These are phyloP conservation scores for Rhizoclosmatium sp. DNA, from an alignment of 192 early-diverging fungal genomes.

Conservation along the genomic window DNA sequence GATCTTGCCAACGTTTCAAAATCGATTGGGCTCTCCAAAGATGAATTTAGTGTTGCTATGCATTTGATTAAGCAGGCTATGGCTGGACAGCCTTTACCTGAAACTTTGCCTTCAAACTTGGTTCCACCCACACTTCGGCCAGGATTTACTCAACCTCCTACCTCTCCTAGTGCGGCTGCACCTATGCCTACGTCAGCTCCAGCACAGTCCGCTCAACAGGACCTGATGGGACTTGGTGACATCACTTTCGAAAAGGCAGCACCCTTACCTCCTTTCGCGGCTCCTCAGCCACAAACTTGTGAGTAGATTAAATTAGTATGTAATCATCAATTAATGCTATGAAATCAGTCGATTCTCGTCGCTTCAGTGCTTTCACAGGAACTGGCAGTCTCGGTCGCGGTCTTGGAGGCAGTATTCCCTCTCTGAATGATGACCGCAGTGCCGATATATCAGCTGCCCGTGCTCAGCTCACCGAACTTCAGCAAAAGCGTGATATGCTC, in stretches of 20 bases:
- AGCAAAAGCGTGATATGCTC: conserved; percentile 65
- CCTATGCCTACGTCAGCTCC: conserved; percentile 13
- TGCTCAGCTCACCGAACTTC: conserved; percentile 68
- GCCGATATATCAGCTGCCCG: conserved; percentile 63
- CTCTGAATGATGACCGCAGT: conserved; percentile 42
- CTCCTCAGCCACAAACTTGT: conserved; percentile 15
- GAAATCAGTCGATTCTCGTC: conserved; percentile 19
- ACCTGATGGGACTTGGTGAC: conserved; percentile 50
- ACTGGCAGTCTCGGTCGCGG: not conserved
- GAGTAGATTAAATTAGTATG: not conserved
- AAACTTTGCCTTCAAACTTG: conserved; percentile 61
- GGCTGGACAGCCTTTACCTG: conserved; percentile 45
- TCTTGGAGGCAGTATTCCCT: not conserved
- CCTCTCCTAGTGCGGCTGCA: not conserved
- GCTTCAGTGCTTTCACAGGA: conserved; percentile 4
- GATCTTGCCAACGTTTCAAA: conserved; percentile 50
- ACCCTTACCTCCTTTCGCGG: not conserved
- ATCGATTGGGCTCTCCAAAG: conserved; percentile 47
- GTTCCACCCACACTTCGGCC: conserved; percentile 62
- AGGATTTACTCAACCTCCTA: not conserved
- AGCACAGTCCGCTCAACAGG: conserved; percentile 17
- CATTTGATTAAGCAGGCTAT: conserved; percentile 51
- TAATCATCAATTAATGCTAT: not conserved
- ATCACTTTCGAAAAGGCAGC: conserved; percentile 9
- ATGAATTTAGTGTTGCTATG: conserved; percentile 62